Percentiles rank a stretch among this genome's conserved stretches.
Conservation (phyloP, 768 basidiomycete species). For the Cubamyces sp. region DNA sequence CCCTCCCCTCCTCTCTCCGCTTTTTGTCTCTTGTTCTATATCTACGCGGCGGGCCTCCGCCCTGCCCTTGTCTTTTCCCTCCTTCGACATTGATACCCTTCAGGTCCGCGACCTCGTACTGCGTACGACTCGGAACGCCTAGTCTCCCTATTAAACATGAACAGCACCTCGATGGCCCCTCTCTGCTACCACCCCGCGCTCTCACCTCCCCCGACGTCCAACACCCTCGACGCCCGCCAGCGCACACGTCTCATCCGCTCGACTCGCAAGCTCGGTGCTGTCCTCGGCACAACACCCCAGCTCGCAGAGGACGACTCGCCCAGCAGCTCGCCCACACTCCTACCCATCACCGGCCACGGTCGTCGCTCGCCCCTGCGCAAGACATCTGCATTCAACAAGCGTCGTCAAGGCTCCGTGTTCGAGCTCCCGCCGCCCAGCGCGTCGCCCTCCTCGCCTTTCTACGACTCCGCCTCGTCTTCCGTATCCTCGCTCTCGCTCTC, state of each 20-base stretch:
- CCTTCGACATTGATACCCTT: background rate
- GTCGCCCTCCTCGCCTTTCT: slow-evolving; percentile 11
- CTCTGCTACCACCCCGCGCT: background rate
- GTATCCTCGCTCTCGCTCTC: slow-evolving; percentile 29
- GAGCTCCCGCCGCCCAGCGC: slow-evolving; percentile 3
- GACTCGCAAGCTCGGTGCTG: slow-evolving; percentile 59
- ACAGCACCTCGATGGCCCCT: background rate
- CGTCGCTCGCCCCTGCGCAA: slow-evolving; percentile 8
- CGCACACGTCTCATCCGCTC: slow-evolving; percentile 58
- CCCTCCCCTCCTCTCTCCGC: background rate
- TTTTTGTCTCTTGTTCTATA: slow-evolving; percentile 10
- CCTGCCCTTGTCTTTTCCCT: background rate
- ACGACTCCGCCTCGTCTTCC: slow-evolving; percentile 30
- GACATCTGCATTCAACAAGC: slow-evolving; percentile 15
- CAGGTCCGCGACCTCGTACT: background rate
- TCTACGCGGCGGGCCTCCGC: background rate
- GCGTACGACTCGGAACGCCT: background rate
- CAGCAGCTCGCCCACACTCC: background rate
- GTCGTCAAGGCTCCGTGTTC: slow-evolving; percentile 24
- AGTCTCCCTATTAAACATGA: too few relatives aligned
- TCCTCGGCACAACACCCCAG: slow-evolving; percentile 63
- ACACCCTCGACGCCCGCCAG: slow-evolving; percentile 53
- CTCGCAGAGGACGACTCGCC: slow-evolving; percentile 43
- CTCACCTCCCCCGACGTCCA: slow-evolving; percentile 60
- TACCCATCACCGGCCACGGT: slow-evolving; percentile 8